A percentile compares a stretch with the other conserved stretches of the same genome.
Conservation (phyloP, 2,329 filamentous ascomycete genomes). For the Colletotrichum endophyticum region DNA sequence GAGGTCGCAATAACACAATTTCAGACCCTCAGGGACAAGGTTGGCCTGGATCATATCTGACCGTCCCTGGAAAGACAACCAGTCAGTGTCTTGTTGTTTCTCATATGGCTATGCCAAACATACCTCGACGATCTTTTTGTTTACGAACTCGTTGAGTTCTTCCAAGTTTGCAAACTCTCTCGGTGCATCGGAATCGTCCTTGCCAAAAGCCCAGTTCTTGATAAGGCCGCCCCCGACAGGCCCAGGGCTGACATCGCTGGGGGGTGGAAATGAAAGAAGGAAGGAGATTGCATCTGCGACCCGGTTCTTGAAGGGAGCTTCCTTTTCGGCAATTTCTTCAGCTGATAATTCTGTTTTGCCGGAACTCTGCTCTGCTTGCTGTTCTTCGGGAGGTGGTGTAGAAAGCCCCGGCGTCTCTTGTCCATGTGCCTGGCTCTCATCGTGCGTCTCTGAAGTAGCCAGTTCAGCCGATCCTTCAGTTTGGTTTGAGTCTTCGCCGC, state of each 20-base stretch:
- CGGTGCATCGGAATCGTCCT: background rate
- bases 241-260: background rate
- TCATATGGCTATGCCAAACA: accelerated
- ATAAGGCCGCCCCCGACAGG: background rate
- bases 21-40: background rate
- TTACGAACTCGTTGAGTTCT: background rate
- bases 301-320: background rate
- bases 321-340: background rate
- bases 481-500: accelerated
- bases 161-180: background rate
- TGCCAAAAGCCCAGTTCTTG: background rate
- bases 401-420: background rate
- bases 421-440: background rate
- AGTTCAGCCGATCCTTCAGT: background rate
- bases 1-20: background rate
- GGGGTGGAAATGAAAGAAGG: background rate
- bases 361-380: background rate
- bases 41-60: background rate
- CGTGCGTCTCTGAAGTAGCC: background rate
- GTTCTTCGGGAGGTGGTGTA: background rate
- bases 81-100: background rate
- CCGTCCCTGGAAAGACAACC: background rate
- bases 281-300: background rate
- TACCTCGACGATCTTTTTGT: background rate
- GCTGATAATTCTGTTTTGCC: background rate